Base-by-base conservation (phyloP, 495 filamentous ascomycete genomes). In the Cairneyella variabilis region DNA sequence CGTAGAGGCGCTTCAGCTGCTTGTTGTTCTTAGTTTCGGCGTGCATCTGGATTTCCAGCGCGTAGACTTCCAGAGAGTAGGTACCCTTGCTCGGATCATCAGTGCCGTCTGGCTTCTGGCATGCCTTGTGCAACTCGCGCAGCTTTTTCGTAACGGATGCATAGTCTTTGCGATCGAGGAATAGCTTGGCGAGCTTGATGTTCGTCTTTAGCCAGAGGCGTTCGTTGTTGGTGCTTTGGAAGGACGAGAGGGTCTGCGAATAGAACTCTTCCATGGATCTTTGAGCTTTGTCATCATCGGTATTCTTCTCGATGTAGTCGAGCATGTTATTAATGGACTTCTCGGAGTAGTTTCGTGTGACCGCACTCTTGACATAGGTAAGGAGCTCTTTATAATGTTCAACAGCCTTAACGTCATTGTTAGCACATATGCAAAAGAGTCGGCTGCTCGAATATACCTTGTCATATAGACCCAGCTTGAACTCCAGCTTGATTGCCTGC, bases 291-390 rank as follows among this genome's bases (percentile, higher is more conserved):
- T 85, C 80, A 59, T 90, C 84, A 62, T 90, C 92, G 9, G 67
- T 64, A 0, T 65, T 65, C 69, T 97, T 97, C 71, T 97, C 91
- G 64, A 98, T 95, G 69, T 86, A 95, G 71, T 97, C 95, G 25
- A 98, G 89, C 85, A 98, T 96, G 66, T 96, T 98, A 72, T 97
- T 97, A 69, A 98, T 95, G 9, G 92, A 97, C 68, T 97, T 98
- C 68, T 98, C 93, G 8, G 95, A 97, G 69, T 97, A 97, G 69
- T 97, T 98, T 48, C 93, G 86, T 21, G 95, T 97, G 45, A 97
- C 92, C 20, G 93, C 91, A 22, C 89, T 93, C 66, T 91, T 95
- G 70, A 97, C 91, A 65, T 97, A 98, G 28, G 91, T 97, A 54
- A 98, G 83, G 23, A 98, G 89, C 67, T 97, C 91, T 52, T 78